Evolutionary conservation across 2,329 filamentous ascomycete genomes (phyloP).

Genomic region (Lasiodiplodia hormozganensis): DNA sequence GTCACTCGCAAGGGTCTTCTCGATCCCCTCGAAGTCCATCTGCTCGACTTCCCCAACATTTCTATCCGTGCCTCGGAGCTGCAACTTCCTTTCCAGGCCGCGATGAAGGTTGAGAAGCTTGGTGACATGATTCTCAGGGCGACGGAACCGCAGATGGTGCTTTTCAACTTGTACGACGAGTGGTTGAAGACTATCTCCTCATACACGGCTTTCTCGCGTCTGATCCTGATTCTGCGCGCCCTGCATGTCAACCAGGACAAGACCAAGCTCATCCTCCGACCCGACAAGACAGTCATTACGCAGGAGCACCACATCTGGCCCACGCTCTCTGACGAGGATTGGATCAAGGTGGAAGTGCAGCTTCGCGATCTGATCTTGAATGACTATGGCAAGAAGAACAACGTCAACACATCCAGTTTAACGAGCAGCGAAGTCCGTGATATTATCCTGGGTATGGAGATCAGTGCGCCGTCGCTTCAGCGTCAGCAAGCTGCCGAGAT

Average conservation of each 20-base stretch:
- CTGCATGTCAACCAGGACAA: conserved; percentile 98
- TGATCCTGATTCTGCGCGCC: conserved; percentile 91
- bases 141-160: conserved; percentile 99
- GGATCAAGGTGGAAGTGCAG: conserved; percentile 99
- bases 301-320: conserved; percentile 99
- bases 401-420: conserved; percentile 96
- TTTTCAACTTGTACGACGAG: conserved; percentile 98
- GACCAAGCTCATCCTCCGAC: conserved; percentile 92
- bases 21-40: conserved; percentile 94
- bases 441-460: conserved; percentile 99
- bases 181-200: conserved; percentile 99
- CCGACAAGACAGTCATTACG: conserved; percentile 97
- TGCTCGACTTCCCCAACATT: conserved; percentile 98
- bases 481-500: conserved; percentile 98
- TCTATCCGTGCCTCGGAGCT: conserved; percentile 97
- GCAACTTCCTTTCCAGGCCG: conserved; percentile 97
- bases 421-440: conserved; percentile 97
- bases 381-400: conserved; percentile 99
- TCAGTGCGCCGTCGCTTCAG: conserved; percentile 96
- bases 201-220: conserved; percentile 95
- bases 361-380: conserved; percentile 95
- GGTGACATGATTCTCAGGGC: conserved; percentile 98
- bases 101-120: conserved; percentile 99
- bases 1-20: conserved; percentile 96
- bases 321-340: conserved; percentile 89